These are phyloP conservation scores for Centrapalus pauciflorus DNA, from an alignment of 129 eudicot genomes.

Conservation along the genomic window DNA sequence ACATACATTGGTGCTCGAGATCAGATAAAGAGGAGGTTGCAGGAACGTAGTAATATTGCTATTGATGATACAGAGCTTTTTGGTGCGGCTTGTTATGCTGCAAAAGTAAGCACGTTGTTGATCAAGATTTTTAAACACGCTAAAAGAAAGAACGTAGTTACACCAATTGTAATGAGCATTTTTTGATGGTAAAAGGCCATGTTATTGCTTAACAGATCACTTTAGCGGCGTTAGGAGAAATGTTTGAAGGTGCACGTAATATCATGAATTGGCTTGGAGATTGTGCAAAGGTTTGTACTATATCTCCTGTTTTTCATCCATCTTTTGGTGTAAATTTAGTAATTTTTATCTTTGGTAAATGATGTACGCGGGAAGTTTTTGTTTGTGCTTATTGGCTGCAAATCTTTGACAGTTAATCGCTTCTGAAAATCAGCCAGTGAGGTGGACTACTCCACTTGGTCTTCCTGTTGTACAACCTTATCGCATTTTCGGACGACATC, in stretches of 20 bases:
- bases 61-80: constrained; percentile 70
- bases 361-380: too few relatives aligned
- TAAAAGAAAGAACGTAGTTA: not conserved
- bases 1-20: constrained; percentile 94
- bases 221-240: constrained; percentile 76
- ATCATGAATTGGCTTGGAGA: constrained; percentile 98
- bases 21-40: constrained; percentile 81
- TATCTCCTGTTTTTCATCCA: too few relatives aligned
- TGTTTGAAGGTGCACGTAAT: constrained; percentile 92
- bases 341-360: too few relatives aligned
- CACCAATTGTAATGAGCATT: constrained; percentile 6
- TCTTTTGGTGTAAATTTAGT: not conserved
- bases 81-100: constrained; percentile 91
- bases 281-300: constrained; percentile 91
- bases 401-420: constrained; percentile 63
- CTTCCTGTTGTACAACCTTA: constrained; percentile 99
- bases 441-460: constrained; percentile 96
- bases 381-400: constrained; percentile 17
- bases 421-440: constrained; percentile 79
- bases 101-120: constrained; percentile 53
- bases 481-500: constrained; percentile 59
- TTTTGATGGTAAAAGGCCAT: not conserved
- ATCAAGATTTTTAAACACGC: not conserved
- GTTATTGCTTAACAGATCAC: constrained; percentile 48
- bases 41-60: constrained; percentile 58